Evolutionary conservation across 2,329 filamentous ascomycete species (phyloP), one percentile per base, ranked within the genome.

Genomic region (Cladosporium colombiae): DNA sequence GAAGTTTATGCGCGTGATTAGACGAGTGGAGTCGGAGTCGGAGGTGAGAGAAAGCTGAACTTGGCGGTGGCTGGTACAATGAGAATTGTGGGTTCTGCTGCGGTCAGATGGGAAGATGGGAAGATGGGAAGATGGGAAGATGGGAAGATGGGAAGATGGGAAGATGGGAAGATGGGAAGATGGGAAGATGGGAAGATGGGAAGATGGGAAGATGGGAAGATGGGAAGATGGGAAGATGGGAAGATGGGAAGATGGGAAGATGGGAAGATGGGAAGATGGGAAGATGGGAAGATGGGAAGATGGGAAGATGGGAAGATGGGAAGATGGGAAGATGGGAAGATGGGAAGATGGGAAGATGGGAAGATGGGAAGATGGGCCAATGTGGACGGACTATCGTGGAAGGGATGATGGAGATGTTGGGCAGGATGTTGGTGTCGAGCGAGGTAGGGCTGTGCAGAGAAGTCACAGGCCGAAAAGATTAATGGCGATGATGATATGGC

Each of bases 1-100:
- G 23, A 57, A 57, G 55, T 33, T 18, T 40, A 57, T 57, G 55
- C 55, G 55, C 33, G 55, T 57, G 55, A 57, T 57, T 57, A 35
- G 49, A 29, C n/a, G 3, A 21, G 27, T 29, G 52, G 25, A 29
- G 52, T 29, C 31, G 52, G 52, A 55, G 27, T 55, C 52, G 52
- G 52, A 55, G 16, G 50, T 18, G 8, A 29, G 16, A 29, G 31
- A n/a, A n/a, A n/a, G 55, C 23, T 57, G 55, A 25, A 57, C 29
- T 25, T 40, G 33, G 55, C 21, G 55, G 55, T 57, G 55, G 55
- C 55, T 57, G 33, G 55, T 33, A 53, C 40, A 21, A 21, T 13
- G 7, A 21, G 52, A 21, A 18, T 18, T 31, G 52, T 55, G 52
- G 52, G 11, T 55, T n/a, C 11, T 29, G 27, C 27, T 8, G 49